Evolutionary conservation across 805 yeast genomes (phyloP).

Genomic region (Saccharomycopsis sp.): DNA sequence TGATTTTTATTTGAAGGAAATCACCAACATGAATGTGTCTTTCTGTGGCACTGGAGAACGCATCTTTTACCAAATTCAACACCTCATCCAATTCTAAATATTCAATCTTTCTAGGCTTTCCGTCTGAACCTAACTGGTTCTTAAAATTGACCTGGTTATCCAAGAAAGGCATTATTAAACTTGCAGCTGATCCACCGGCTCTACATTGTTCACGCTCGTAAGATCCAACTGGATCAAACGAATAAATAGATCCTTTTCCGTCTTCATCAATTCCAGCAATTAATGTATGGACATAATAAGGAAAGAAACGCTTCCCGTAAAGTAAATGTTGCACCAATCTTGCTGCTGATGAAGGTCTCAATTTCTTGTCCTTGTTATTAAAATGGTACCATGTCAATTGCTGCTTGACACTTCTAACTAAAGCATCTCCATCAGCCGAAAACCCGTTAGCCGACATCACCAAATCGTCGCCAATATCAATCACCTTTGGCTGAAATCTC

Average conservation of each 20-base stretch:
- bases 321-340: slow-evolving; percentile 83
- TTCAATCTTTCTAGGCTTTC: slow-evolving; percentile 53
- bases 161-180: slow-evolving; percentile 92
- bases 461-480: slow-evolving; percentile 81
- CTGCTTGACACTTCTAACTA: slow-evolving; percentile 63
- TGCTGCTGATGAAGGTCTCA: slow-evolving; percentile 72
- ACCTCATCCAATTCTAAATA: slow-evolving; percentile 80
- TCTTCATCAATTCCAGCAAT: slow-evolving; percentile 83
- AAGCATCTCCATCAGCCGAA: slow-evolving; percentile 88
- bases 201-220: slow-evolving; percentile 96
- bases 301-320: slow-evolving; percentile 92
- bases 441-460: slow-evolving; percentile 92
- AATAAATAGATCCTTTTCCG: slow-evolving; percentile 91
- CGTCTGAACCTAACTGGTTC: slow-evolving; percentile 85
- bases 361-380: slow-evolving; percentile 63
- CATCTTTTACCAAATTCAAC: slow-evolving; percentile 80
- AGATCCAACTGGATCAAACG: slow-evolving; percentile 97
- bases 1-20: slow-evolving; percentile 83
- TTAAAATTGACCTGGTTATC: slow-evolving; percentile 96
- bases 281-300: slow-evolving; percentile 92
- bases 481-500: slow-evolving; percentile 85
- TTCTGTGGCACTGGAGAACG: slow-evolving; percentile 94
- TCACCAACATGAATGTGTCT: slow-evolving; percentile 99
- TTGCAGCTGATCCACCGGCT: slow-evolving; percentile 97
- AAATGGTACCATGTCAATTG: slow-evolving; percentile 87